Evolutionary conservation across 2,329 filamentous ascomycete species (phyloP), one percentile per base, ranked within the genome.

Genomic region (Cladophialophora chaetospira): DNA sequence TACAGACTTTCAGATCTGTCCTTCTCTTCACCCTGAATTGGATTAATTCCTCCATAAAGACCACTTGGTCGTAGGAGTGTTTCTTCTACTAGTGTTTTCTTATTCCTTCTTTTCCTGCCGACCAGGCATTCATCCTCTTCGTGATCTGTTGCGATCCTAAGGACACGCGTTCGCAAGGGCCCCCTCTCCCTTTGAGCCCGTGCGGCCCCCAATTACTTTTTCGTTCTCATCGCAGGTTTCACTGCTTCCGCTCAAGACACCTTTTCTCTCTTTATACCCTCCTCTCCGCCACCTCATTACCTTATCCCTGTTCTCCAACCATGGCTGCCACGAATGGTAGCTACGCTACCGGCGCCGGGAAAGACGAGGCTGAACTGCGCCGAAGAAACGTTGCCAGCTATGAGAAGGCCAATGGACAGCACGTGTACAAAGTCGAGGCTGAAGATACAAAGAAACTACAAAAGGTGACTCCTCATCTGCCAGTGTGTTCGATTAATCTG

Each of bases 341-440:
- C 28, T 55, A 58, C 23, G 29, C 63, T 35, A 65, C 55, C 43
- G 61, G 63, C 36, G 64, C 63, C n/a, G 72, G 71, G 23, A 66
- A 67, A 31, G 67, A 72, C 45, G 65, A 70, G 21, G 72, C 57
- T 60, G 64, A 77, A 57, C 54, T 75, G 33, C 71, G 75, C 46
- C 73, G 73, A 58, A 70, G 75, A 68, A 76, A 76, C 69, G 70
- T 76, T 26, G 64, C 70, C 40, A 66, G 64, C 45, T 58, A 69
- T 26, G 68, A 71, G 40, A 70, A 64, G 40, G 45, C 63, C 33
- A 69, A 68, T 58, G 58, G 60, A 26, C 49, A 59, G 42, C 51
- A 64, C 19, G 58, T 62, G 15, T 60, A 57, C 44, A 58, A 63
- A 23, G 58, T 63, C 23, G 66, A 71, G 23, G 64, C 69, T 21